Conservation (phyloP, 2,329 filamentous ascomycete genomes). For the Monosporascus sp. region DNA sequence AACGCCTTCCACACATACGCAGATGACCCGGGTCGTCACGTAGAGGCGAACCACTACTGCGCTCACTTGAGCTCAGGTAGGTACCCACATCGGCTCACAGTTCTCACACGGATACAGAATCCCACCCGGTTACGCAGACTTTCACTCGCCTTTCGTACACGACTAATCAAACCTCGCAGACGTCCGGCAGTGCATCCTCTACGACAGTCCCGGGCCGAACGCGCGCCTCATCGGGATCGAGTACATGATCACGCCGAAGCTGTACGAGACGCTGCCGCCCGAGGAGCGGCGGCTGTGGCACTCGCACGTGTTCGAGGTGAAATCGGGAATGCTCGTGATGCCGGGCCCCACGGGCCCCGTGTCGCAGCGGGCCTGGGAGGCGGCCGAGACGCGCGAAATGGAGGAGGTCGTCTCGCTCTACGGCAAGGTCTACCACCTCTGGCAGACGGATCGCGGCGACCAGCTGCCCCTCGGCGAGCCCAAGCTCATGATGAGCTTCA, state of each 20-base stretch:
- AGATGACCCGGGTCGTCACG: slow-evolving; percentile 61
- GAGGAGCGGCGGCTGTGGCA: slow-evolving; percentile 78
- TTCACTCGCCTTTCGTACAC: neutral
- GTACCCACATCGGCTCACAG: neutral
- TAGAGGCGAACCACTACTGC: slow-evolving; percentile 85
- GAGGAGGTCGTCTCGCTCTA: slow-evolving; percentile 69
- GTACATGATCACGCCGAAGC: slow-evolving; percentile 72
- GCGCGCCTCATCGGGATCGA: slow-evolving; percentile 79
- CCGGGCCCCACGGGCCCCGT: slow-evolving; percentile 50
- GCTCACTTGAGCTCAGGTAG: slow-evolving; percentile 63
- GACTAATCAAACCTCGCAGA: slow-evolving; percentile 37
- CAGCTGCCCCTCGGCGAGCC: slow-evolving; percentile 47
- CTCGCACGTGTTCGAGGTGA: slow-evolving; percentile 69
- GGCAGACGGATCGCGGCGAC: slow-evolving; percentile 77
- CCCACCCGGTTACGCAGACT: neutral
- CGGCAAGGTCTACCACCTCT: slow-evolving; percentile 81
- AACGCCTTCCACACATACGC: slow-evolving; percentile 85
- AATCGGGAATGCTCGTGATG: slow-evolving; percentile 77
- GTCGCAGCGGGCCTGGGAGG: slow-evolving; percentile 63
- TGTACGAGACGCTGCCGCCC: slow-evolving; percentile 61
- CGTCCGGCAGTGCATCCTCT: slow-evolving; percentile 79
- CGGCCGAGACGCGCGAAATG: slow-evolving; percentile 77
- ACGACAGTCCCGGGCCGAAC: slow-evolving; percentile 62
- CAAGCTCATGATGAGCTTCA: slow-evolving; percentile 51
- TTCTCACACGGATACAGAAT: neutral